Conservation (phyloP, 2,329 filamentous ascomycete genomes). For the Madurella fahalii region DNA sequence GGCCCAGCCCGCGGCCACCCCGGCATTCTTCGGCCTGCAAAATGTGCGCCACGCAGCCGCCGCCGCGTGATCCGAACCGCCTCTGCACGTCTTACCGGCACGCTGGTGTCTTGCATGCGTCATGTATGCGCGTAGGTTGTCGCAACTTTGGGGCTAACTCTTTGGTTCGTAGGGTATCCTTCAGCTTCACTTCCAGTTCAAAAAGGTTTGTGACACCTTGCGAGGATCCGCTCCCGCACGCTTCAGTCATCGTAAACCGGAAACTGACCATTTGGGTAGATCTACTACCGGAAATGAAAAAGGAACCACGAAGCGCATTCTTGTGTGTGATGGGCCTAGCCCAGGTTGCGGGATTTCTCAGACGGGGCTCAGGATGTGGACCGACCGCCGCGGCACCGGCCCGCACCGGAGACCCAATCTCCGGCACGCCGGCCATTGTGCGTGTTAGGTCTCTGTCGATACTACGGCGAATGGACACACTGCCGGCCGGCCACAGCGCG, state of each 20-base stretch:
- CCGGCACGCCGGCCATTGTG: slow-evolving; percentile 8
- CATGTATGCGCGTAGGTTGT: slow-evolving; percentile 12
- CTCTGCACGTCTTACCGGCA: slow-evolving; percentile 9
- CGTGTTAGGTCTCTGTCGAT: slow-evolving; percentile 20
- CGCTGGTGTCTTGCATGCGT: slow-evolving; percentile 13
- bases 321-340: background rate
- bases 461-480: slow-evolving; percentile 16
- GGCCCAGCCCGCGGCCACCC: slow-evolving; percentile 10
- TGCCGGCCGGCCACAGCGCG: slow-evolving; percentile 15
- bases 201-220: slow-evolving; percentile 62
- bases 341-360: background rate
- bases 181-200: slow-evolving; percentile 97
- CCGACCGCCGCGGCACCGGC: slow-evolving; percentile 13
- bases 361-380: background rate
- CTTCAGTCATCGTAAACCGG: slow-evolving; percentile 4
- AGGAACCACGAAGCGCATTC: background rate
- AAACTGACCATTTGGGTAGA: slow-evolving; percentile 34
- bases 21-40: slow-evolving; percentile 4
- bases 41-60: slow-evolving; percentile 9
- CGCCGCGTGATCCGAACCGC: background rate
- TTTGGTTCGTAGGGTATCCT: slow-evolving; percentile 68
- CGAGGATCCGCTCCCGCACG: background rate
- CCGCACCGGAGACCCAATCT: slow-evolving; percentile 11
- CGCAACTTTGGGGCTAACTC: slow-evolving; percentile 14
- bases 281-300: slow-evolving; percentile 53